Conservation (phyloP, 2,329 filamentous ascomycete genomes). For the Pseudogymnoascus sp. region DNA sequence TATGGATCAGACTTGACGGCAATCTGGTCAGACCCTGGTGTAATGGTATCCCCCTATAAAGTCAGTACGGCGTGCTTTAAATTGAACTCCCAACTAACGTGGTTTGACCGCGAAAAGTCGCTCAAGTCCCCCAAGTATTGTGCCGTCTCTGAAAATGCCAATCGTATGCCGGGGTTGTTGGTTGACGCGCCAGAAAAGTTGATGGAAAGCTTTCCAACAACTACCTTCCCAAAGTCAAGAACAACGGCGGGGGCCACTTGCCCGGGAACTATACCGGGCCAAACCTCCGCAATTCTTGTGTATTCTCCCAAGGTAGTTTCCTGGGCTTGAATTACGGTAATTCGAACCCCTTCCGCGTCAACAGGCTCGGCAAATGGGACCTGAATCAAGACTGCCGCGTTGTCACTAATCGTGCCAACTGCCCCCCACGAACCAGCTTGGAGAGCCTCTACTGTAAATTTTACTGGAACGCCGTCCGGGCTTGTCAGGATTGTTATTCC, state of each 20-base stretch:
- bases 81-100: constrained; percentile 24
- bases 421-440: not conserved
- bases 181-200: constrained; percentile 31
- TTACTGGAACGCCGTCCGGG: not conserved
- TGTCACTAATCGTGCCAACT: not conserved
- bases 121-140: constrained; percentile 36
- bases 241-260: constrained; percentile 31
- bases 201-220: constrained; percentile 37
- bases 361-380: not conserved
- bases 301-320: not conserved
- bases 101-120: constrained; percentile 42
- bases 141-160: constrained; percentile 42
- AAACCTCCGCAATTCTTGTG: constrained; percentile 6
- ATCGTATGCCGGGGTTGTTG: constrained; percentile 32
- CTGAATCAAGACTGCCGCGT: not conserved
- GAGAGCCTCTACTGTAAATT: not conserved
- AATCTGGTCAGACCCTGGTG: constrained; percentile 42
- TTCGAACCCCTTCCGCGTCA: not conserved
- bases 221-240: constrained; percentile 43
- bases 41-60: constrained; percentile 30
- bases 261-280: not conserved
- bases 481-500: not conserved
- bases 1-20: constrained; percentile 36
- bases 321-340: not conserved
- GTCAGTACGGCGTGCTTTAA: constrained; percentile 8